Base-by-base conservation (phyloP, 306 rosid genomes). In the Gastrolobium bilobum region DNA sequence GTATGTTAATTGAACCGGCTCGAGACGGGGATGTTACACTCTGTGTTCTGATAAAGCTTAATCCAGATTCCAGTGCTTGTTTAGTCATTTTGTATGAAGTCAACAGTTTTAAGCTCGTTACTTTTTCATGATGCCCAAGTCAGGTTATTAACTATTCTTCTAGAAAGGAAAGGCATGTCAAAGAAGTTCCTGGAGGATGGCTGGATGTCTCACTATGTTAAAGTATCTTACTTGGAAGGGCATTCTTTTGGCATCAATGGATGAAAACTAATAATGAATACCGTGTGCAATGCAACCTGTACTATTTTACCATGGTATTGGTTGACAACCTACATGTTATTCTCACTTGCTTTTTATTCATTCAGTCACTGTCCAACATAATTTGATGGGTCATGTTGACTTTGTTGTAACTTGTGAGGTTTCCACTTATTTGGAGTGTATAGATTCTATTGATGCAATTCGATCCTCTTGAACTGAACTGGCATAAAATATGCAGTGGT, bases 301-400 rank as follows among this genome's bases (percentile, higher is more conserved):
- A 96, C 6, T 95, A 95, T 84, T 93, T 90, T 81, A 88, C 93
- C 43, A 66, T 88, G 81, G 97, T 95, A 33, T 34, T 95, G 75
- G 97, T 98, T 1, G 84, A 83, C 83, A 95, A 91, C 84, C 85
- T 95, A 68, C 97, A 90, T 98, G 99, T 95, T 65, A 83, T 51
- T 77, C 68, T 72, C 71, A 5, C 78, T 72, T 69, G 5, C 50
- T 30, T 84, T 64, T 10, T 47, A 35, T 60, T 35, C n/a, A 79
- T 47, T 46, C 33, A 14, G 56, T 81, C 47, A 3, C 35, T 73
- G 65, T 56, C 54, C 70, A 42, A 29, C 68, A 11, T 14, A 51
- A 15, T 81, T 56, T 73, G 83, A 73, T 47, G 10, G 40, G 57
- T 33, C 61, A 42, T 73, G 48, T 59, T 79, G 52, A 60, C 51